Base-by-base conservation (phyloP, 2,329 filamentous ascomycete genomes). In the Alternaria brassicicola region DNA sequence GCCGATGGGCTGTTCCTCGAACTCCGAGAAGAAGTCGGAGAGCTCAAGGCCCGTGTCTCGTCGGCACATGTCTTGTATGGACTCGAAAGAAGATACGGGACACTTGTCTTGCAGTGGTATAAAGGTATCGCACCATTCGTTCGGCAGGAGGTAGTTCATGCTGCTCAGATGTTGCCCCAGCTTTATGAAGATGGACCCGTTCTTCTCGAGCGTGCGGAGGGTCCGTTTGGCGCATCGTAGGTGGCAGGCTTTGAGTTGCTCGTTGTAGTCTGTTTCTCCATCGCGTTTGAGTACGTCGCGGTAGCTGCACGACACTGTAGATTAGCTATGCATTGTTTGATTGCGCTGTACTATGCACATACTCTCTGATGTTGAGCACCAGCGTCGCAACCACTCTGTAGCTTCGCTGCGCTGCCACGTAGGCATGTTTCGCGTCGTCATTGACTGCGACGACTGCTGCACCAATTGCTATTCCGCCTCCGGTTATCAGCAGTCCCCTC, bases 121-220 rank as follows among this genome's bases (percentile, higher is more conserved):
- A 75, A 99, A 99, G 0, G 95, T 98, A 31, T 89, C 89, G 30
- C 93, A 97, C 93, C 94, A 98, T 79, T 98, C 94, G 48, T 85
- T 79, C 2, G 94, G 94, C 9, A 98, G 84, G 9, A 98, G 85
- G 76, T 98, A 98, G 73, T 95, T 96, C 90, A 98, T 91, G 64
- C 92, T 94, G 77, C 92, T 97, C 78, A 99, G 78, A 79, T 99
- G 95, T 72, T 99, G 95, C 7, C 95, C 95, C 36, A 99, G 82
- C 79, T 99, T 99, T 76, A 99, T 98, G 70, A 98, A 99, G 63
- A 99, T 97, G 26, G 94, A 96, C 25, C 96, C 95, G 77, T 97
- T 98, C 82, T 91, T 92, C 83, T 99, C 95, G 64, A 98, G 81
- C 2, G 96, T 93, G 56, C 84, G 85, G 39, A 98, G 81, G 1